Evolutionary conservation across 345 rosid genomes (phyloP).

Genomic region (Linum tenue): DNA sequence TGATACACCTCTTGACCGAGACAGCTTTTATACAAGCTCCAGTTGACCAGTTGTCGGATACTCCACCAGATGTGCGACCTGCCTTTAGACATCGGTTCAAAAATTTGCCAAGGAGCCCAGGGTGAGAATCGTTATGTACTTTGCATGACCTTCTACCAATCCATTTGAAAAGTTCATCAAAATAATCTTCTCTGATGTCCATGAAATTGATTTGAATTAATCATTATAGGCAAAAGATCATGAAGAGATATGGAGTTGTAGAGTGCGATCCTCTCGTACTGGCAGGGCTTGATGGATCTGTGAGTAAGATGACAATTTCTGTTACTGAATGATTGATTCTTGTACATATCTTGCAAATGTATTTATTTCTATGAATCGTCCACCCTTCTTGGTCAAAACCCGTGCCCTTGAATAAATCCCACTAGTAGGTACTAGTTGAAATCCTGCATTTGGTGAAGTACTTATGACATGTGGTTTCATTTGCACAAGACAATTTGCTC

Average conservation of each 20-base stretch:
- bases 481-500: not conserved
- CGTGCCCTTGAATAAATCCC: not conserved
- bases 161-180: not conserved
- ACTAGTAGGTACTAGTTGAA: not conserved
- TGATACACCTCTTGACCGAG: constrained; percentile 68
- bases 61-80: constrained; percentile 83
- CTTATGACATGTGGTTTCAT: not conserved
- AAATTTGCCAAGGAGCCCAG: constrained; percentile 40
- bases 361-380: not conserved
- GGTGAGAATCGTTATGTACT: constrained; percentile 34
- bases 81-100: constrained; percentile 75
- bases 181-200: not conserved
- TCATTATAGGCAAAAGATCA: constrained; percentile 47
- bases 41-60: constrained; percentile 45
- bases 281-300: constrained; percentile 67
- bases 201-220: not conserved
- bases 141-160: not conserved
- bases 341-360: not conserved
- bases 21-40: constrained; percentile 88
- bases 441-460: not conserved
- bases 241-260: constrained; percentile 70
- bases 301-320: constrained; percentile 34
- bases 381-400: not conserved
- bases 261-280: constrained; percentile 78
- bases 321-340: not conserved